These are phyloP conservation scores for Collybia nuda DNA, from an alignment of 768 basidiomycete genomes.

Conservation along the genomic window DNA sequence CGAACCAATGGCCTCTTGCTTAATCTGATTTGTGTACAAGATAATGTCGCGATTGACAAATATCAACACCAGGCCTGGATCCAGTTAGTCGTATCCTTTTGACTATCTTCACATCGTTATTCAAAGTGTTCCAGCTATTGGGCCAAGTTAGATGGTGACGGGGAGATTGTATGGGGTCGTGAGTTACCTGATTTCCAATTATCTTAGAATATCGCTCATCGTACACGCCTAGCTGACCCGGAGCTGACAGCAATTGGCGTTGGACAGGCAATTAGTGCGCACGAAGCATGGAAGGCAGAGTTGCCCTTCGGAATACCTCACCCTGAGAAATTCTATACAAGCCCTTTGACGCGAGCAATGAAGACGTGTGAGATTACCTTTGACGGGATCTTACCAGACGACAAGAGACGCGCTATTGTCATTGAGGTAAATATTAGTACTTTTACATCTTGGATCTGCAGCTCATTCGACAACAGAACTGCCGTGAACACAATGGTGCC, in stretches of 20 bases:
- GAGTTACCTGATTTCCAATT: slow-evolving; percentile 23
- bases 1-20: not conserved
- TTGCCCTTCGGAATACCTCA: slow-evolving; percentile 40
- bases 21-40: slow-evolving; percentile 27
- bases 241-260: slow-evolving; percentile 59
- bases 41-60: slow-evolving; percentile 64
- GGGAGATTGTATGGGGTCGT: slow-evolving; percentile 74
- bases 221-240: slow-evolving; percentile 48
- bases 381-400: slow-evolving; percentile 24
- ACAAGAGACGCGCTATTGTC: slow-evolving; percentile 36
- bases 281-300: slow-evolving; percentile 49
- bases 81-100: slow-evolving; percentile 38
- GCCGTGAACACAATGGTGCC: slow-evolving; percentile 63
- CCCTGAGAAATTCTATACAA: slow-evolving; percentile 58
- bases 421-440: slow-evolving; percentile 47
- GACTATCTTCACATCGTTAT: not conserved
- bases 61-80: slow-evolving; percentile 64
- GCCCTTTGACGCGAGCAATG: slow-evolving; percentile 64
- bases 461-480: slow-evolving; percentile 40
- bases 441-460: too few relatives aligned
- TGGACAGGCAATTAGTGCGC: slow-evolving; percentile 49
- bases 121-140: slow-evolving; percentile 43
- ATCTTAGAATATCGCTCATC: too few relatives aligned
- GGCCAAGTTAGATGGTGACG: slow-evolving; percentile 65
- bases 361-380: slow-evolving; percentile 58